Evolutionary conservation across 441 rosid species (phyloP).

Genomic region (Arabidopsis hybrid): DNA sequence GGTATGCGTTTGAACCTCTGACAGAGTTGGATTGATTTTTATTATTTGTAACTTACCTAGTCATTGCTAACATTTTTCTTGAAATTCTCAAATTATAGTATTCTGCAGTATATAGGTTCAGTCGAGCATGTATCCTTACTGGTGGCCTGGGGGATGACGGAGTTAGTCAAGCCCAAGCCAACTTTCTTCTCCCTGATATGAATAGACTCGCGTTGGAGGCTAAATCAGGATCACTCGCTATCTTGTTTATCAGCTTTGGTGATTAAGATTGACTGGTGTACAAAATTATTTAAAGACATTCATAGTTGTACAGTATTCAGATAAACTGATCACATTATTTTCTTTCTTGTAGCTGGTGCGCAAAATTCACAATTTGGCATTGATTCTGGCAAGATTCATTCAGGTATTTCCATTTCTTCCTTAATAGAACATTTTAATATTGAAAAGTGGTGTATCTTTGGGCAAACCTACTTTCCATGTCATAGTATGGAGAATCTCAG

Average conservation of each 20-base stretch:
- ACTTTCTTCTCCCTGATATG: conserved; percentile 86
- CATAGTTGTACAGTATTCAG: conserved; percentile 7
- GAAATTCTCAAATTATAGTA: conserved; percentile 64
- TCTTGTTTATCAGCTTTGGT: conserved; percentile 93
- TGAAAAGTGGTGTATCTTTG: not conserved
- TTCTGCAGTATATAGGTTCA: conserved; percentile 90
- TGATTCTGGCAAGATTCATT: conserved; percentile 66
- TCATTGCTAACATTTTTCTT: conserved; percentile 44
- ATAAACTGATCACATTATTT: conserved; percentile 31
- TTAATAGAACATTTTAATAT: not conserved
- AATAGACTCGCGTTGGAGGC: conserved; percentile 81
- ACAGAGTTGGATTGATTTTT: conserved; percentile 11
- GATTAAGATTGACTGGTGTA: conserved; percentile 21
- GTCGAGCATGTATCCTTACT: conserved; percentile 79
- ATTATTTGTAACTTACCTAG: conserved; percentile 12
- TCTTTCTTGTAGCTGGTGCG: conserved; percentile 68
- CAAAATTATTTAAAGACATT: conserved; percentile 1
- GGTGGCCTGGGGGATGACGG: conserved; percentile 74
- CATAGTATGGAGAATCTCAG: conserved; percentile 7
- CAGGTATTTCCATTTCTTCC: conserved; percentile 47
- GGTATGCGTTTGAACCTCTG: conserved; percentile 53
- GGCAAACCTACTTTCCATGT: not conserved
- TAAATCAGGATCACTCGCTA: conserved; percentile 76
- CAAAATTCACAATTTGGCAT: conserved; percentile 64
- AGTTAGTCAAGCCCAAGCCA: conserved; percentile 69